phyloP scores from a whole-genome alignment of 768 basidiomycete genomes.

The Russula vinacea region DNA sequence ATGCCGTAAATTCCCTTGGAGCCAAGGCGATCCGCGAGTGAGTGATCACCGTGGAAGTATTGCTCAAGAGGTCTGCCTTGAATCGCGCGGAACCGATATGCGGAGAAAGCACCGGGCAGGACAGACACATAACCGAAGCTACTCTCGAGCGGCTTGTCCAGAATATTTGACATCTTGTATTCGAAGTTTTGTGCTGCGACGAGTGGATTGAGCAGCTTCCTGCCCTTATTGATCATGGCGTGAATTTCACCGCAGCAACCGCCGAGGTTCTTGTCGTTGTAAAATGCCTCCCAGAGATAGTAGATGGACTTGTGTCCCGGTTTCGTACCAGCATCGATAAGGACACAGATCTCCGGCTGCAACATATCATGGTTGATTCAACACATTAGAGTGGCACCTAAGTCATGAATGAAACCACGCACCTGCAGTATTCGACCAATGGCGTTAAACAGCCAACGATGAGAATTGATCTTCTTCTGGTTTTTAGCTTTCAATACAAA shows the following conservation, averaged over 20 bases:
- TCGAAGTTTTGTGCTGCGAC: slow-evolving; percentile 97
- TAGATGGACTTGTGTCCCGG: slow-evolving; percentile 95
- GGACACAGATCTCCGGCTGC: slow-evolving; percentile 86
- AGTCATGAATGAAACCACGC: slow-evolving; percentile 30
- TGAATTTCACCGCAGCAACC: slow-evolving; percentile 95
- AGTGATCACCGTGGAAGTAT: slow-evolving; percentile 86
- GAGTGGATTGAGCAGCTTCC: slow-evolving; percentile 86
- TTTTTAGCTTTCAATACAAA: slow-evolving; percentile 91
- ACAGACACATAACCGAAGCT: slow-evolving; percentile 96
- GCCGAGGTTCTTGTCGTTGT: slow-evolving; percentile 72
- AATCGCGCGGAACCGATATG: slow-evolving; percentile 92
- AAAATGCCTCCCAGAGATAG: slow-evolving; percentile 92
- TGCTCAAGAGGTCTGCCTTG: slow-evolving; percentile 83
- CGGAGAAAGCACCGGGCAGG: slow-evolving; percentile 93
- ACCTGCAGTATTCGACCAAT: slow-evolving; percentile 80
- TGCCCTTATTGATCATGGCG: slow-evolving; percentile 93
- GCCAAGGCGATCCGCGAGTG: slow-evolving; percentile 87
- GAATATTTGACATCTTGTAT: slow-evolving; percentile 98
- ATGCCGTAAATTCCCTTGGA: slow-evolving; percentile 93
- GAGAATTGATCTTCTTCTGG: slow-evolving; percentile 94
- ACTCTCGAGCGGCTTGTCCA: slow-evolving; percentile 93
- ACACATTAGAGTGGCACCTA: neutral
- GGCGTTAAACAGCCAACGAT: slow-evolving; percentile 95
- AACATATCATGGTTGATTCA: slow-evolving; percentile 17
- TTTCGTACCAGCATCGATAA: slow-evolving; percentile 95